Evolutionary conservation across 2,329 filamentous ascomycete species (phyloP), one percentile per base, ranked within the genome.

Genomic region (Lachnellula arida): DNA sequence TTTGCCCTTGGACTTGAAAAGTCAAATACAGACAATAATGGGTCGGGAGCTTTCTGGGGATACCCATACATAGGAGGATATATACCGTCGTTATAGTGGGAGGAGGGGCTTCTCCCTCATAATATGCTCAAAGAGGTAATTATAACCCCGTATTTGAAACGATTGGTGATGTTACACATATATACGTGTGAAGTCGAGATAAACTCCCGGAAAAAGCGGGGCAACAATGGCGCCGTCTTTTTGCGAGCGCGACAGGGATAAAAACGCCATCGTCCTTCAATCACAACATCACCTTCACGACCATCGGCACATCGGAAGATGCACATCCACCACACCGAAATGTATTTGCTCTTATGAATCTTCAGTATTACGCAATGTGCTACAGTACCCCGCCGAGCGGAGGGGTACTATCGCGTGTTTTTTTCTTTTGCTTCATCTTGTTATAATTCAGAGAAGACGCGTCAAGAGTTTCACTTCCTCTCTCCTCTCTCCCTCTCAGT

Each of bases 201-300:
- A 42, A 42, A 42, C n/a, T n/a, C n/a, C n/a, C n/a, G n/a, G n/a
- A n/a, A n/a, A 2, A 46, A 19, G 43, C 37, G 43, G 50, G 28
- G 25, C 7, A 40, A 22, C n/a, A 51, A 9, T 17, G 14, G 14
- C 39, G 39, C 39, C 39, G 15, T 19, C 4, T 25, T 5, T 5
- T 57, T 51, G 55, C 55, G 55, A 51, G 49, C 48, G 15, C 46
- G n/a, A 19, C 49, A 39, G 42, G 56, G 56, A 55, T 53, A 34
- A 51, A 59, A 53, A 61, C 60, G 60, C 55, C 60, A 63, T 63
- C 56, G 44, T 39, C 22, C 32, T 23, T 60, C 60, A 63, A 63
- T 63, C 28, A 62, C 28, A 62, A n/a, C n/a, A 47, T 28, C 4
- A 19, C n/a, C 15, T 43, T 23, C 44, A 39, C 34, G 4, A 34